Evolutionary conservation across 2,329 filamentous ascomycete species (phyloP).

Genomic region (Alternaria sp.): DNA sequence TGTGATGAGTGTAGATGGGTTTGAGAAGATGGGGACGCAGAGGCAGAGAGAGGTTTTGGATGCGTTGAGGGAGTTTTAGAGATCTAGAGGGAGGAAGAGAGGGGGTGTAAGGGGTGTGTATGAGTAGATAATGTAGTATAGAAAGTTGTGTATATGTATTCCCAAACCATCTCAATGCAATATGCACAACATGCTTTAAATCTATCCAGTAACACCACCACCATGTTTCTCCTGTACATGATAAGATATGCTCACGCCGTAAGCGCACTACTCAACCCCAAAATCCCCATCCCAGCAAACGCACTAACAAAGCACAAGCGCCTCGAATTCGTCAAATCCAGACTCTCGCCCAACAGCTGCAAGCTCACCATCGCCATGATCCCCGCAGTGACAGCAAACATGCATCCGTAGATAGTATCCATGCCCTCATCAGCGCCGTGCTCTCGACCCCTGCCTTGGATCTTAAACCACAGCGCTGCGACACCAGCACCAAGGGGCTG

Average conservation of each 20-base stretch:
- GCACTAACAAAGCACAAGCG: conserved; percentile 80
- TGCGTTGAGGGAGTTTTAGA: conserved; percentile 36
- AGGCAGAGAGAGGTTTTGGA: conserved; percentile 64
- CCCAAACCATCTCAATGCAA: background rate
- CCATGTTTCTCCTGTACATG: background rate
- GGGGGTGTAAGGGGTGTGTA: background rate
- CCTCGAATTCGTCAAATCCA: conserved; percentile 81
- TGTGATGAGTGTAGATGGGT: conserved; percentile 75
- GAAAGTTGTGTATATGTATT: background rate
- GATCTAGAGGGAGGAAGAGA: background rate
- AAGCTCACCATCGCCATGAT: conserved; percentile 96
- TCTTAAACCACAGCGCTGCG: conserved; percentile 84
- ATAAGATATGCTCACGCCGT: conserved; percentile 59
- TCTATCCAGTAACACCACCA: background rate
- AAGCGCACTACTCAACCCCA: conserved; percentile 84
- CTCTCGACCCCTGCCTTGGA: conserved; percentile 61
- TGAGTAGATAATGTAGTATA: background rate
- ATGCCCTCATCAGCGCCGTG: conserved; percentile 59
- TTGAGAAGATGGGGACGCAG: conserved; percentile 69
- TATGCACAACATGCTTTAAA: background rate
- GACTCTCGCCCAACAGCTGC: conserved; percentile 84
- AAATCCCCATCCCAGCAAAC: conserved; percentile 84
- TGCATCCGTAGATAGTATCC: conserved; percentile 71
- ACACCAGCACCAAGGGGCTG: conserved; percentile 86
- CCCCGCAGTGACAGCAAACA: conserved; percentile 89